A percentile compares a stretch with the other conserved stretches of the same genome.
These are phyloP conservation scores for Suillus brevipes DNA, from an alignment of 768 basidiomycete species.

Conservation along the genomic window DNA sequence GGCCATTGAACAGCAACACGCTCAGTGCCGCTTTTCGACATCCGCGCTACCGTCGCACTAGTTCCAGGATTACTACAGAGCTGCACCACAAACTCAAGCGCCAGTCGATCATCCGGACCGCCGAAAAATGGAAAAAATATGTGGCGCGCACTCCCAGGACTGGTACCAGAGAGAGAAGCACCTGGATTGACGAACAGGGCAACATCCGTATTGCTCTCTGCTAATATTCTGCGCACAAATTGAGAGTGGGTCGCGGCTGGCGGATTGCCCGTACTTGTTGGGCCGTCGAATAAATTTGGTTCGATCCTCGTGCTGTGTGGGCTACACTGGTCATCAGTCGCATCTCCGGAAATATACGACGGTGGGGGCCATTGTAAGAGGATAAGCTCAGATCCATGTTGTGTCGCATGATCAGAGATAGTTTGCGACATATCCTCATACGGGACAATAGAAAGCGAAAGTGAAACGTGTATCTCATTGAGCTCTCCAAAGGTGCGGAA, in stretches of 20 bases:
- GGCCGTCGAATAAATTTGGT: constrained; percentile 69
- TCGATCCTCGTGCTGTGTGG: constrained; percentile 21
- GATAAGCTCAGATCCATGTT: constrained; percentile 66
- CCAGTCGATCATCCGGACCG: constrained; percentile 92
- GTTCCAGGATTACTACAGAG: constrained; percentile 61
- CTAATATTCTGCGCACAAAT: constrained; percentile 81
- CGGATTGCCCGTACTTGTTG: constrained; percentile 46
- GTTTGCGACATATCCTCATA: constrained; percentile 68
- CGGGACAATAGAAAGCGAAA: constrained; percentile 72
- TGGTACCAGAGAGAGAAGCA: constrained; percentile 17
- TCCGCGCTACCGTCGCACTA: constrained; percentile 71
- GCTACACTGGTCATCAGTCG: constrained; percentile 26
- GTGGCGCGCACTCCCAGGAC: constrained; percentile 44
- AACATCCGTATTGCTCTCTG: constrained; percentile 69
- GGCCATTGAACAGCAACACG: constrained; percentile 59
- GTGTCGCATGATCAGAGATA: constrained; percentile 60
- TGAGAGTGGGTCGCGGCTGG: constrained; percentile 69
- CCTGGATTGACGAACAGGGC: constrained; percentile 83
- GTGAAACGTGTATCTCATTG: constrained; percentile 62
- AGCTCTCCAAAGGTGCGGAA: constrained; percentile 79
- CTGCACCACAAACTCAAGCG: constrained; percentile 79
- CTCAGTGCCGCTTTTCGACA: constrained; percentile 38
- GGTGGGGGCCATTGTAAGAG: constrained; percentile 82
- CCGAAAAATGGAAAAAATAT: constrained; percentile 91
- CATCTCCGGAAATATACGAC: constrained; percentile 28